Conservation (phyloP, 1,284 basidiomycete genomes). For the Naganishia sp. region DNA sequence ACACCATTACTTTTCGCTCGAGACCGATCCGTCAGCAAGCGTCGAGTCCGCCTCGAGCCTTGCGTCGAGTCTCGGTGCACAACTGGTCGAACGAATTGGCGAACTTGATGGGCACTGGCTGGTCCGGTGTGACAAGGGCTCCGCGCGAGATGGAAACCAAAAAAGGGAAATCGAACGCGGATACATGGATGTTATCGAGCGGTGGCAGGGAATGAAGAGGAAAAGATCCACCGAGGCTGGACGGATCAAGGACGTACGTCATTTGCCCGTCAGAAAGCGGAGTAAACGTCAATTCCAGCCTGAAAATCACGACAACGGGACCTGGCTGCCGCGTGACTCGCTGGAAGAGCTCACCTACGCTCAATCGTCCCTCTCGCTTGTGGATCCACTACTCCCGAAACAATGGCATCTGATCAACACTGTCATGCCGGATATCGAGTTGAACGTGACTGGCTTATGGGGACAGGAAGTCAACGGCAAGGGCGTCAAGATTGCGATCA, state of each 20-base stretch:
- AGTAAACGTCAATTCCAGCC: slow-evolving; percentile 57
- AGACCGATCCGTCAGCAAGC: slow-evolving; percentile 44
- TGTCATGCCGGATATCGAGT: slow-evolving; percentile 54
- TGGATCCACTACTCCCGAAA: slow-evolving; percentile 80
- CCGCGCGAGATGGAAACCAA: neutral
- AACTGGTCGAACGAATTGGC: slow-evolving; percentile 85
- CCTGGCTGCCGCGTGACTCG: slow-evolving; percentile 7
- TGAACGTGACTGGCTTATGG: slow-evolving; percentile 60
- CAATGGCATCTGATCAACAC: slow-evolving; percentile 80
- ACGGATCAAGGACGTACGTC: slow-evolving; percentile 19
- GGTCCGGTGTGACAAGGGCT: slow-evolving; percentile 63
- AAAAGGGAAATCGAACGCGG: slow-evolving; percentile 27
- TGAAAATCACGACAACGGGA: slow-evolving; percentile 4
- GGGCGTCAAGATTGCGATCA: slow-evolving; percentile 82
- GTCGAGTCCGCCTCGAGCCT: slow-evolving; percentile 60
- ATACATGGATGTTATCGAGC: slow-evolving; percentile 48
- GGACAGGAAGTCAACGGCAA: slow-evolving; percentile 81
- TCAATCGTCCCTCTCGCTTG: slow-evolving; percentile 62
- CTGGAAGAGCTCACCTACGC: slow-evolving; percentile 59
- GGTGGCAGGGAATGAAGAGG: slow-evolving; percentile 55
- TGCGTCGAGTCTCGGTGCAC: slow-evolving; percentile 64
- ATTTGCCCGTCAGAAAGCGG: slow-evolving; percentile 60
- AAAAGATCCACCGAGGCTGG: slow-evolving; percentile 34
- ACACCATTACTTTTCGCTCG: slow-evolving; percentile 68
- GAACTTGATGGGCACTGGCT: slow-evolving; percentile 83